Percentiles rank a stretch among this genome's conserved stretches.
phyloP scores from a whole-genome alignment of 495 filamentous ascomycete species.

The Hyaloscypha bicolor region DNA sequence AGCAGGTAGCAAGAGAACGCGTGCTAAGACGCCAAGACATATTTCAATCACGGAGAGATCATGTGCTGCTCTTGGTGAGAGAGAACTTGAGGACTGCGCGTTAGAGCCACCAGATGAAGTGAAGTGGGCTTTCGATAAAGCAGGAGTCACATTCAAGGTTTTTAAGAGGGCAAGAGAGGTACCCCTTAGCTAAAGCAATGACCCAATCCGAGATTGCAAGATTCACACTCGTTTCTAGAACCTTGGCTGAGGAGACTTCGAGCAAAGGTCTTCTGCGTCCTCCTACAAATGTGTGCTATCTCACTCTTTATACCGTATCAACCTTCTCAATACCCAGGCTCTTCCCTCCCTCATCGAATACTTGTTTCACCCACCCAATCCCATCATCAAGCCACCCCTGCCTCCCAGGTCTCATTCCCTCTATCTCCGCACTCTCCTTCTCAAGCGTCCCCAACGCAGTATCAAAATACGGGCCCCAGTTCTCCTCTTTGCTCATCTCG shows the following conservation, averaged over 20 bases:
- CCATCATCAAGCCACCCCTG: constrained; percentile 15
- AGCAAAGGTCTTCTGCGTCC: no score
- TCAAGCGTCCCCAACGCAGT: constrained; percentile 15
- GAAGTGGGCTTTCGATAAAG: no score
- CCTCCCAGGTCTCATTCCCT: constrained; percentile 16
- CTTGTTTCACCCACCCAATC: constrained; percentile 12
- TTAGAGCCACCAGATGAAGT: no score
- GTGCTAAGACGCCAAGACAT: background rate
- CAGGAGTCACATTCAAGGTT: background rate
- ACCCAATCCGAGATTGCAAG: background rate
- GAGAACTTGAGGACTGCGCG: no score
- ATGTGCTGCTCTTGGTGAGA: no score
- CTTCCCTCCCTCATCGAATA: background rate
- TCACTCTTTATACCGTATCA: background rate
- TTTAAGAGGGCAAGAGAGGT: background rate
- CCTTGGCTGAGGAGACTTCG: no score
- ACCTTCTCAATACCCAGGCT: background rate
- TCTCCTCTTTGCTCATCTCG: background rate
- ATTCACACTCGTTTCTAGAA: background rate
- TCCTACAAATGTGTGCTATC: background rate
- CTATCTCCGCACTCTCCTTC: constrained; percentile 12
- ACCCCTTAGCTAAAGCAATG: background rate
- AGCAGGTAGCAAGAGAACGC: background rate
- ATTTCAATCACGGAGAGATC: no score
- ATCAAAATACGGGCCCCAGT: constrained; percentile 9